Percentiles rank a stretch among this genome's conserved stretches.
These are phyloP conservation scores for Syncephalastrum monosporum DNA, from an alignment of 371 early-diverging fungal species.

Conservation along the genomic window DNA sequence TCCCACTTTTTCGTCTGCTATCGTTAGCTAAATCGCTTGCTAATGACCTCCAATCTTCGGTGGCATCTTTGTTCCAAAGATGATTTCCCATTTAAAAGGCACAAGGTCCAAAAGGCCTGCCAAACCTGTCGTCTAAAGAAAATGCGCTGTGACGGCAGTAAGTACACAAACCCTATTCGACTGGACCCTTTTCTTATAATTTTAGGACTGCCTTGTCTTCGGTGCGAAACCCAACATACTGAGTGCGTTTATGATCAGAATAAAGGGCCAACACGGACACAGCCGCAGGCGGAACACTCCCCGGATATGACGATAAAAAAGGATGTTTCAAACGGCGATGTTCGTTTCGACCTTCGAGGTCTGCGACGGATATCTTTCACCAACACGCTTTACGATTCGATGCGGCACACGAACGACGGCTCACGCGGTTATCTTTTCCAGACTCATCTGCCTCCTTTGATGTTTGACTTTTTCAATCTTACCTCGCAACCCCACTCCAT, in stretches of 20 bases:
- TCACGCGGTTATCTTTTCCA: constrained; percentile 9
- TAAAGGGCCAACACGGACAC: too few species aligned
- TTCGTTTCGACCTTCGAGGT: neutral
- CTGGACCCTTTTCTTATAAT: constrained; percentile 2
- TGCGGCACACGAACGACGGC: constrained; percentile 10
- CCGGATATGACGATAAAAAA: constrained; percentile 2
- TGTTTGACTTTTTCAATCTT: constrained; percentile 34
- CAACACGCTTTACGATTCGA: constrained; percentile 20
- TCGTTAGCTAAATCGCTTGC: neutral
- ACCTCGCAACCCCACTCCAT: constrained; percentile 27
- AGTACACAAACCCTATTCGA: constrained; percentile 3
- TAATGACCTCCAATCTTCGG: constrained; percentile 13
- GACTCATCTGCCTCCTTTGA: constrained; percentile 28
- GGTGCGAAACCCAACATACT: constrained; percentile 12
- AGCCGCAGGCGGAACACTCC: constrained; percentile 2
- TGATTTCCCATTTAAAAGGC: constrained; percentile 29
- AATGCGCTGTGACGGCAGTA: constrained; percentile 33
- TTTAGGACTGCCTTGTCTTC: constrained; percentile 19
- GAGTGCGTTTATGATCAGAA: constrained; percentile 11
- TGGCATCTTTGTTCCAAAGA: constrained; percentile 31
- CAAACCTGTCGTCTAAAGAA: constrained; percentile 26
- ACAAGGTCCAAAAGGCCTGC: constrained; percentile 26
- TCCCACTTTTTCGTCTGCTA: neutral
- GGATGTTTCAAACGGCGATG: constrained; percentile 15
- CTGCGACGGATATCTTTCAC: constrained; percentile 20